Percentiles rank a stretch among this genome's conserved stretches.
These are phyloP conservation scores for Ogataea populi-albae DNA, from an alignment of 805 yeast species.

Conservation along the genomic window DNA sequence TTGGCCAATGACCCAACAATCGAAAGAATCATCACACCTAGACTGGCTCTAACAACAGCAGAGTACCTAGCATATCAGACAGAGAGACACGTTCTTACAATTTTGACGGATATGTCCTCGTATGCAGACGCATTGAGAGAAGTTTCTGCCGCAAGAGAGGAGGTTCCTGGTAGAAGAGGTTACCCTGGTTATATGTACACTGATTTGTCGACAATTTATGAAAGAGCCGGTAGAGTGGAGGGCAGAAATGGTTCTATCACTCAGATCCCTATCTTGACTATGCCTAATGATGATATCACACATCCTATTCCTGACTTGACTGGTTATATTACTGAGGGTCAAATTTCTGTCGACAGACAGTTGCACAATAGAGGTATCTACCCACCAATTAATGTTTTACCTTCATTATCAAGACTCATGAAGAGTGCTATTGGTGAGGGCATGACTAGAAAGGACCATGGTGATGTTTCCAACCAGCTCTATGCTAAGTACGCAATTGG, in stretches of 20 bases:
- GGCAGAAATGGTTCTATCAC: slow-evolving; percentile 99
- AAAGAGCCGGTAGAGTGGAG: slow-evolving; percentile 99
- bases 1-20: slow-evolving; percentile 99
- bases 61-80: slow-evolving; percentile 99
- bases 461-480: slow-evolving; percentile 98
- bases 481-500: slow-evolving; percentile 99
- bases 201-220: slow-evolving; percentile 97
- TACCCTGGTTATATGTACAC: slow-evolving; percentile 99
- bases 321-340: slow-evolving; percentile 99
- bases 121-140: slow-evolving; percentile 99
- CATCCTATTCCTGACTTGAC: slow-evolving; percentile 99
- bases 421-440: slow-evolving; percentile 99
- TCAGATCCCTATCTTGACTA: slow-evolving; percentile 96
- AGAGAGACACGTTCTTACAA: slow-evolving; percentile 97
- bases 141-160: slow-evolving; percentile 99
- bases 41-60: slow-evolving; percentile 97
- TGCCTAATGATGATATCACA: slow-evolving; percentile 99
- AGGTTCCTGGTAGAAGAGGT: slow-evolving; percentile 99
- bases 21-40: slow-evolving; percentile 98
- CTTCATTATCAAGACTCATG: slow-evolving; percentile 97
- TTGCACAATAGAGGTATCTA: slow-evolving; percentile 94
- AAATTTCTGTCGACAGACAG: slow-evolving; percentile 96
- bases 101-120: slow-evolving; percentile 99
- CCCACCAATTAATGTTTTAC: slow-evolving; percentile 98
- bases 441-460: slow-evolving; percentile 99